A percentile compares a stretch with the other conserved stretches of the same genome.
phyloP scores from a whole-genome alignment of 2,329 filamentous ascomycete genomes.

The Penicillium olsonii region DNA sequence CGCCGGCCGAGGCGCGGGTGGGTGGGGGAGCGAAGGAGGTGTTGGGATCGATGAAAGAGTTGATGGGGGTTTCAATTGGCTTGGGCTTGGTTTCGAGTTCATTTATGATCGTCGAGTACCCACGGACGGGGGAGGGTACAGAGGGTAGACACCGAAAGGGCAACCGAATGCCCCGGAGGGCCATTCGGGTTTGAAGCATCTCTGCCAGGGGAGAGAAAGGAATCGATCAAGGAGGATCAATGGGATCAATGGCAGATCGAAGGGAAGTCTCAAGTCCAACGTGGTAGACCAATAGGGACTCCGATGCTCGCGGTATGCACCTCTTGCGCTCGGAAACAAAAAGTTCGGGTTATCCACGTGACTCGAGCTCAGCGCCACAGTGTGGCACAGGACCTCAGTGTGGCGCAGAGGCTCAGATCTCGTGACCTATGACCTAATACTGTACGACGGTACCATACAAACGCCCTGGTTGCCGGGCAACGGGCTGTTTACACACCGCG shows the following conservation, averaged over 20 bases:
- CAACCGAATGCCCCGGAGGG: slow-evolving; percentile 53
- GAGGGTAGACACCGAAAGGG: slow-evolving; percentile 50
- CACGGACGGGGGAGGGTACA: slow-evolving; percentile 45
- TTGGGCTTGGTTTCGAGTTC: slow-evolving; percentile 37
- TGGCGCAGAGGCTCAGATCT: background rate
- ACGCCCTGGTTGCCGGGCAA: slow-evolving; percentile 54
- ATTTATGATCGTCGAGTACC: slow-evolving; percentile 54
- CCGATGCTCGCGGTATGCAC: slow-evolving; percentile 3
- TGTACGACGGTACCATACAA: background rate
- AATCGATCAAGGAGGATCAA: background rate
- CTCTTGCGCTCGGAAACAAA: slow-evolving; percentile 16
- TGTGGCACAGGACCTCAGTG: slow-evolving; percentile 3
- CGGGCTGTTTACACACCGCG: slow-evolving; percentile 24
- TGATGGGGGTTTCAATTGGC: slow-evolving; percentile 33
- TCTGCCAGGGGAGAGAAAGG: slow-evolving; percentile 11
- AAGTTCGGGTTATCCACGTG: slow-evolving; percentile 25
- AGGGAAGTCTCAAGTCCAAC: slow-evolving; percentile 3
- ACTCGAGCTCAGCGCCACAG: slow-evolving; percentile 7
- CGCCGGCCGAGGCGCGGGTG: slow-evolving; percentile 38
- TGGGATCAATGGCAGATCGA: background rate
- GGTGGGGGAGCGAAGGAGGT: slow-evolving; percentile 49
- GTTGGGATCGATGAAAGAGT: slow-evolving; percentile 30
- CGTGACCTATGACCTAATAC: background rate
- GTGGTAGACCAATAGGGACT: slow-evolving; percentile 5
- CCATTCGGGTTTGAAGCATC: slow-evolving; percentile 70